A percentile compares a stretch with the other conserved stretches of the same genome.
phyloP scores from a whole-genome alignment of 805 yeast genomes.

The Wickerhamomyces tratensis region DNA sequence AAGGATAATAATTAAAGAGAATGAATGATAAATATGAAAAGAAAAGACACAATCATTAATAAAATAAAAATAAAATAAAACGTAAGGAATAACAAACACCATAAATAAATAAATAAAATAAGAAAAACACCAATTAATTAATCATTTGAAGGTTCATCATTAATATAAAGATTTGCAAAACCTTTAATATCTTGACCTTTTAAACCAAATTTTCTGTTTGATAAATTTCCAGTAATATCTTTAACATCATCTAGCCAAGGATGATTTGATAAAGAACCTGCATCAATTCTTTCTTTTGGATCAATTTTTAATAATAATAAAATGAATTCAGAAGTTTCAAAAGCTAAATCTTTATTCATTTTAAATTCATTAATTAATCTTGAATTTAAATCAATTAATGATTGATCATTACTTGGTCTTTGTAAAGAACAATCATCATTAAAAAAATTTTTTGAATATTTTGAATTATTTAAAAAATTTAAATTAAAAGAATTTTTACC shows the following conservation, averaged over 20 bases:
- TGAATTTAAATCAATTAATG: conserved; percentile 34
- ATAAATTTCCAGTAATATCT: conserved; percentile 4
- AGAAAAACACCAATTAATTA: no score
- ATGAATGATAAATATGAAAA: no score
- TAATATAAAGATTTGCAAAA: conserved; percentile 1
- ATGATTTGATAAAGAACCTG: conserved; percentile 42
- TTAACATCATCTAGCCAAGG: conserved; percentile 31
- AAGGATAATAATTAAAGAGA: no score
- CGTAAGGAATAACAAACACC: no score
- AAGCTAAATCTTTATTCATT: conserved; percentile 44
- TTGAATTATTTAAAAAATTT: conserved; percentile 31
- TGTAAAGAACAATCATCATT: conserved; percentile 37
- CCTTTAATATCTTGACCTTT: conserved; percentile 20
- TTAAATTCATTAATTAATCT: conserved; percentile 72
- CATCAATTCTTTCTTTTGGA: conserved; percentile 42
- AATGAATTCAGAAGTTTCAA: conserved; percentile 36
- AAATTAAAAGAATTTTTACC: conserved; percentile 26
- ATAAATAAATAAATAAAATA: no score
- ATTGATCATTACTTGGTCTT: conserved; percentile 60
- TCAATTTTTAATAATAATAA: conserved; percentile 38
- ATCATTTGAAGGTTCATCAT: not conserved
- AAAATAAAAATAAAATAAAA: no score
- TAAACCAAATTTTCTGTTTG: conserved; percentile 13
- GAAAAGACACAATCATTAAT: no score
- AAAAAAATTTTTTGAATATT: conserved; percentile 36